Evolutionary conservation across 257 asterid genomes (phyloP).

Genomic region (Solanum sitiens): DNA sequence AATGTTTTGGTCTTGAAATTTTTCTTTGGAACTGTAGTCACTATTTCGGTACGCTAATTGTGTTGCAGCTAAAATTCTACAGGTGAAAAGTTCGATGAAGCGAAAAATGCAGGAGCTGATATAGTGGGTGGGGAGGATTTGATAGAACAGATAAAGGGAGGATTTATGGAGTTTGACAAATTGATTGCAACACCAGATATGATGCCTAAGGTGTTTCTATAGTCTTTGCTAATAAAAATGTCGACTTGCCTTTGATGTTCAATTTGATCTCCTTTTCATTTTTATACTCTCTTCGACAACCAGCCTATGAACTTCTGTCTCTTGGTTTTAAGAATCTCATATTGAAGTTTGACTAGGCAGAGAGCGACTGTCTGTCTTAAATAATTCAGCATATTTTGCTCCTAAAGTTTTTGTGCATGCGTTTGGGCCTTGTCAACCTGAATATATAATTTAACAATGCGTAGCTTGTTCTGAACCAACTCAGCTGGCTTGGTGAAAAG

Average conservation of each 20-base stretch:
- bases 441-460: not conserved
- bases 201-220: slow-evolving; percentile 81
- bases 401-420: not conserved
- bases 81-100: slow-evolving; percentile 98
- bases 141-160: slow-evolving; percentile 83
- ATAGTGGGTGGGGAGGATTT: slow-evolving; percentile 95
- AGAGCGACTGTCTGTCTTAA: not conserved
- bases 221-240: not conserved
- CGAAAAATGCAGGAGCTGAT: slow-evolving; percentile 97
- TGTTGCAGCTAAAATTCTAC: slow-evolving; percentile 15
- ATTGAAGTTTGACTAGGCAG: not conserved
- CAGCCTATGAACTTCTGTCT: not conserved
- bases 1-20: not conserved
- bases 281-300: not conserved
- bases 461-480: not conserved
- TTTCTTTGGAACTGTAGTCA: not conserved
- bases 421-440: not conserved
- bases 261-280: not conserved
- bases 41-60: slow-evolving; percentile 8
- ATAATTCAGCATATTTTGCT: not conserved
- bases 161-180: slow-evolving; percentile 93
- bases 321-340: not conserved
- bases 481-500: not conserved
- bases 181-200: slow-evolving; percentile 96
- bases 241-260: not conserved